Percentiles rank a stretch among this genome's conserved stretches.
These are phyloP conservation scores for Ambrosiella xylebori DNA, from an alignment of 2,329 filamentous ascomycete genomes.

Conservation along the genomic window DNA sequence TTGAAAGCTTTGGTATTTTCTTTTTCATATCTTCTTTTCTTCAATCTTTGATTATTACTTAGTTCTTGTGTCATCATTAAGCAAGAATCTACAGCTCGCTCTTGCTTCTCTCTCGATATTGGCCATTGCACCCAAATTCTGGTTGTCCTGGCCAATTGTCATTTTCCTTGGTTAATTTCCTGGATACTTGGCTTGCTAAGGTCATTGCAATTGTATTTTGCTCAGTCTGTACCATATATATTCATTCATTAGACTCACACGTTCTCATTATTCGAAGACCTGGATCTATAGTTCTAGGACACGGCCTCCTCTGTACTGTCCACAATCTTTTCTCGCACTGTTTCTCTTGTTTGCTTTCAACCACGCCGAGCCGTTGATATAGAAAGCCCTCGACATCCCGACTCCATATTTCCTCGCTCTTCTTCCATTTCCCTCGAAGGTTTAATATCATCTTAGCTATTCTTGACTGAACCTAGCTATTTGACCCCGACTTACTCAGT, in stretches of 20 bases:
- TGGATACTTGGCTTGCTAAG: not conserved
- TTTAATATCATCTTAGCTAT: not conserved
- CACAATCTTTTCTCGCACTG: not conserved
- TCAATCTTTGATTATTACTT: too few species aligned
- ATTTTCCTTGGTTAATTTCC: not conserved
- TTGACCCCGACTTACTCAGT: not conserved
- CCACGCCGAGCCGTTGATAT: not conserved
- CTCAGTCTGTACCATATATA: not conserved
- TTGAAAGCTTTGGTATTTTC: too few species aligned
- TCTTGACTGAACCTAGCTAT: constrained; percentile 1
- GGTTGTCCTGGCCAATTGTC: too few species aligned
- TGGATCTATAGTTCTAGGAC: not conserved
- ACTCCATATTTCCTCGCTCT: not conserved
- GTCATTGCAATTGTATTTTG: not conserved
- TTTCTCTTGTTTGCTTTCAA: not conserved
- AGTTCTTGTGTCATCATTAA: too few species aligned
- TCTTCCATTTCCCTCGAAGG: not conserved
- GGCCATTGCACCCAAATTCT: too few species aligned
- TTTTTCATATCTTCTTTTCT: too few species aligned
- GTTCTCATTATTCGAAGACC: too few species aligned
- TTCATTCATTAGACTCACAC: not conserved
- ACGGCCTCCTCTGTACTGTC: not conserved
- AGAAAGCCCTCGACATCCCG: not conserved
- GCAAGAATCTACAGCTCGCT: too few species aligned
- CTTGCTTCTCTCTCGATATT: too few species aligned